Evolutionary conservation across 176 grass and related monocot genomes (phyloP).

Genomic region (Rhynchospora tenuis): DNA sequence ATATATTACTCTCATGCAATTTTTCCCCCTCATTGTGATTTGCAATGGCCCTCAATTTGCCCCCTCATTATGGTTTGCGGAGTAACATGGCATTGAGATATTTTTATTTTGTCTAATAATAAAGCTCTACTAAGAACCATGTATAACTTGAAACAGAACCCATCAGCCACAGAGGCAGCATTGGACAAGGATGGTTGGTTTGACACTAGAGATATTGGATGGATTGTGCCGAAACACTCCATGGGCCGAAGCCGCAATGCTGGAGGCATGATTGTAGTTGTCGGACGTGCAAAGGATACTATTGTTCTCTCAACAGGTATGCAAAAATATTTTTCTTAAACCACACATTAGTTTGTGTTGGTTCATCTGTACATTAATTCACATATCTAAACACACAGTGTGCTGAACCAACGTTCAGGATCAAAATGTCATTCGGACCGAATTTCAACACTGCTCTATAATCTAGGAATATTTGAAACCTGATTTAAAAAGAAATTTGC

Average conservation of each 20-base stretch:
- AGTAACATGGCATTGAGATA: background rate
- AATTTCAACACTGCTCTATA: background rate
- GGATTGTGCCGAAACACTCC: slow-evolving; percentile 48
- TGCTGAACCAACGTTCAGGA: background rate
- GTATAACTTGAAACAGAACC: slow-evolving; percentile 37
- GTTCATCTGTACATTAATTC: too few species aligned
- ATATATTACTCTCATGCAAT: too few species aligned
- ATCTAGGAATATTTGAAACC: background rate
- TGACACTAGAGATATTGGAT: slow-evolving; percentile 79
- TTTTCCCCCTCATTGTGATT: too few species aligned
- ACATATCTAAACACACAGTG: background rate
- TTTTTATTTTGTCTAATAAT: background rate
- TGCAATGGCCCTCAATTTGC: too few species aligned
- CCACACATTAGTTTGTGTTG: too few species aligned
- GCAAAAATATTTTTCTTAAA: background rate
- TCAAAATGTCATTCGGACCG: background rate
- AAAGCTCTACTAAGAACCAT: background rate
- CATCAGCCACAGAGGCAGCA: slow-evolving; percentile 41
- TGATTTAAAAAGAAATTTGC: background rate
- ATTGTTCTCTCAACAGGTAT: slow-evolving; percentile 82
- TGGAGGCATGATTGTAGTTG: slow-evolving; percentile 87
- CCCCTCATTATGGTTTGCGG: too few species aligned
- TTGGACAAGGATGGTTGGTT: slow-evolving; percentile 80
- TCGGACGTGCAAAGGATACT: slow-evolving; percentile 88
- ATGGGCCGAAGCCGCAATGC: slow-evolving; percentile 50